phyloP scores from a whole-genome alignment of 176 grass and related monocot species.

The Hyparrhenia diplandra region DNA sequence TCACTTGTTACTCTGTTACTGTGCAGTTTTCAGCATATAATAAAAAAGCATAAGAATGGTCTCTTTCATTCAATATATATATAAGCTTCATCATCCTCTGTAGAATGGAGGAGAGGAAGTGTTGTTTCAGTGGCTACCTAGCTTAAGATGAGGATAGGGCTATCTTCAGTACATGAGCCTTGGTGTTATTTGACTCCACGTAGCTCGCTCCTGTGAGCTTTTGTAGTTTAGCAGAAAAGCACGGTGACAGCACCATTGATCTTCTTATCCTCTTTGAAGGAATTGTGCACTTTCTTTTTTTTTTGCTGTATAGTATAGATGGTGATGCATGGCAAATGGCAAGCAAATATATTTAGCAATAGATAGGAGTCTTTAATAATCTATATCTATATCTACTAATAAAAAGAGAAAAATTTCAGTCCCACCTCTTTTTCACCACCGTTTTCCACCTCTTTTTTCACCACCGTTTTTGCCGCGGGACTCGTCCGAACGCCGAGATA shows the following conservation, averaged over 20 bases:
- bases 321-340: background rate
- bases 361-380: too few species aligned
- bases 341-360: background rate
- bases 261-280: conserved; percentile 24
- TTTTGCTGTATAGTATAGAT: background rate
- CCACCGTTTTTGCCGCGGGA: too few species aligned
- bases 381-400: too few species aligned
- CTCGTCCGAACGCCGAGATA: too few species aligned
- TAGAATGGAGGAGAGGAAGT: background rate
- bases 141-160: conserved; percentile 32
- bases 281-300: conserved; percentile 10
- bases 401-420: too few species aligned
- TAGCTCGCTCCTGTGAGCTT: background rate
- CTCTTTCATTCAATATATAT: background rate
- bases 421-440: too few species aligned
- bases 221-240: background rate
- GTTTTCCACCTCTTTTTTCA: too few species aligned
- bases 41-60: background rate
- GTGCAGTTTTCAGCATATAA: background rate
- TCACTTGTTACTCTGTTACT: background rate
- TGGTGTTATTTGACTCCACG: conserved; percentile 29
- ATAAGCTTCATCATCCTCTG: background rate
- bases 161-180: background rate
- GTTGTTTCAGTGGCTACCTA: conserved; percentile 1
- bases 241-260: background rate